These are phyloP conservation scores for Gyromitra esculenta DNA, from an alignment of 2,329 filamentous ascomycete species.

Conservation along the genomic window DNA sequence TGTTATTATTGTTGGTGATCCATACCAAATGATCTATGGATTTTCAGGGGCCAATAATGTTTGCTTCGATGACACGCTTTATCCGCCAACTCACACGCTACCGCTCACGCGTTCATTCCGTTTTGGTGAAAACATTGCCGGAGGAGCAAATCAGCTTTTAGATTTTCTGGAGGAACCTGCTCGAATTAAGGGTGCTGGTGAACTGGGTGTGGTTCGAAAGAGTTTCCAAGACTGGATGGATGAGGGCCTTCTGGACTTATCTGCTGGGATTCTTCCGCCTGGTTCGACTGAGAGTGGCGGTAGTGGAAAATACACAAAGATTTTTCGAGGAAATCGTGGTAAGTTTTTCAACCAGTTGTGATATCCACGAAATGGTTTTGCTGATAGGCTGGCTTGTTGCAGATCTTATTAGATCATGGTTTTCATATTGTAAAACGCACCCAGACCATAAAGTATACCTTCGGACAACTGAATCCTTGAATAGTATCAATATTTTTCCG, in stretches of 20 bases:
- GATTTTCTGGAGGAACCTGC: constrained; percentile 46
- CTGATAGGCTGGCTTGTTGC: background rate
- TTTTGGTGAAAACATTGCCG: constrained; percentile 54
- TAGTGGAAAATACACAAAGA: background rate
- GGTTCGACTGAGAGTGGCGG: background rate
- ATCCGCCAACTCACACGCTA: constrained; percentile 48
- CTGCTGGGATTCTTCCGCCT: background rate
- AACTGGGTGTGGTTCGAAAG: constrained; percentile 27
- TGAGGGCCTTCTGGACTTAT: too few species aligned
- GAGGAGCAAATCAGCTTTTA: constrained; percentile 52
- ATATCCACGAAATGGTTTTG: background rate
- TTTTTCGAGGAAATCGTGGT: constrained; percentile 14
- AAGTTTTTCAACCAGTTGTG: background rate
- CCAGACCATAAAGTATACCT: background rate
- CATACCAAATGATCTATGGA: constrained; percentile 56
- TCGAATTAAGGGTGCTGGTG: constrained; percentile 42
- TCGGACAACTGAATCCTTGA: background rate
- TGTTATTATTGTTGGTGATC: constrained; percentile 55
- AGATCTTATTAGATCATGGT: background rate
- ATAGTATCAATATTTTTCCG: background rate
- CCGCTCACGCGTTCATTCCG: constrained; percentile 55
- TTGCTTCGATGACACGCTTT: constrained; percentile 54
- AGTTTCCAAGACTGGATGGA: background rate
- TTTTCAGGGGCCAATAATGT: constrained; percentile 55
- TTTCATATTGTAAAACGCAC: constrained; percentile 9